Evolutionary conservation across 345 rosid genomes (phyloP), one percentile per base, ranked within the genome.

Genomic region (Eutrema yunnanense): DNA sequence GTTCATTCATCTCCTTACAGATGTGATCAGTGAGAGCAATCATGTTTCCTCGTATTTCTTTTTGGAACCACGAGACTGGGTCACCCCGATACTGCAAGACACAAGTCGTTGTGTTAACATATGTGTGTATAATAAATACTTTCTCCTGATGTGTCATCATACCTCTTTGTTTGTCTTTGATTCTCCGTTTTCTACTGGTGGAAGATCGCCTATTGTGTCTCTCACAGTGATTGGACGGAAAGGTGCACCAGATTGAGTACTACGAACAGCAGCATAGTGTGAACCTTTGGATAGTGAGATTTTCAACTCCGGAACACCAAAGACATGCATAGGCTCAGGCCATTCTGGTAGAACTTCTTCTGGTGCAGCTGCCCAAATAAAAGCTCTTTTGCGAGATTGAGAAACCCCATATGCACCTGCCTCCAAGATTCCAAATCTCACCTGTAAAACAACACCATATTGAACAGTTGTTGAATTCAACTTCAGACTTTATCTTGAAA

Each of bases 241-340:
- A 73, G 98, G 95, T 65, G 97, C 98, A 22, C 97, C 97, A 70
- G 2, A 26, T 38, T 85, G 78, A 6, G 97, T 91, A 74, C 96
- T 94, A 62, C 79, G 81, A 71, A 78, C 95, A 52, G 96, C 97
- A 74, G 96, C 87, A 73, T 86, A 88, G 4, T 76, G 81, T 41
- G 71, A 53, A 63, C 86, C 82, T 38, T 48, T 55, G 1, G 96
- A 68, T 63, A 91, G 64, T 1, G 82, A 40, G 62, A 94, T 71
- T 66, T 86, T 94, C 72, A 91, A 69, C 78, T 86, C 82, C 0
- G 95, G 86, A 50, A 64, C 86, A 53, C 81, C 72, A 73, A 94
- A 94, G 46, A 94, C 97, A 65, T 91, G 92, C 97, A 94, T 91
- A 46, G 98, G 96, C 79, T 94, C 98, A 7, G 98, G 98, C 97